phyloP scores from a whole-genome alignment of 768 basidiomycete genomes.

The Lactifluus volemus region DNA sequence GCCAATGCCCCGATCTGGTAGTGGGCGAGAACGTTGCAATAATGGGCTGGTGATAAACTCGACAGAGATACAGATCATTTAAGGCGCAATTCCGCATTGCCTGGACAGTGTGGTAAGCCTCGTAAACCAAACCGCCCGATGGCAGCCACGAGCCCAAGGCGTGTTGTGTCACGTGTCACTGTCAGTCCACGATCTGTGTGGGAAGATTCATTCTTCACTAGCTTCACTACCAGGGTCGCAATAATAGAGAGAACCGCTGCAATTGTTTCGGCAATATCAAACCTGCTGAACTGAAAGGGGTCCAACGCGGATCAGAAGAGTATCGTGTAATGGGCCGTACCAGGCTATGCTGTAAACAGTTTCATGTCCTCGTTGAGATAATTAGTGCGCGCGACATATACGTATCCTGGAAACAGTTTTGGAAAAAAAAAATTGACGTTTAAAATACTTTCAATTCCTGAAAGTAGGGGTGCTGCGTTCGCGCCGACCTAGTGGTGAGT shows the following conservation, averaged over 20 bases:
- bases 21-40: constrained; percentile 5
- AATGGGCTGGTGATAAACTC: constrained; percentile 8
- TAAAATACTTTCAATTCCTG: constrained; percentile 1
- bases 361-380: constrained; percentile 9
- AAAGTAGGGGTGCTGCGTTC: not conserved
- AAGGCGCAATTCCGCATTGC: constrained; percentile 7
- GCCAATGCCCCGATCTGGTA: constrained; percentile 14
- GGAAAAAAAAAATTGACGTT: not conserved
- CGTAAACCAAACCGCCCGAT: not conserved
- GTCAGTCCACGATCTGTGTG: not conserved
- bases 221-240: not conserved
- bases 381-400: not conserved
- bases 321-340: not conserved
- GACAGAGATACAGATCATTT: constrained; percentile 1
- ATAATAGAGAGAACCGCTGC: not conserved
- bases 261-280: not conserved
- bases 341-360: constrained; percentile 6
- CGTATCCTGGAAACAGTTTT: not conserved
- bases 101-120: constrained; percentile 3
- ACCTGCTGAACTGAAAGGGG: not conserved
- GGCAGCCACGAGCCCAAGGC: constrained; percentile 11
- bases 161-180: constrained; percentile 15
- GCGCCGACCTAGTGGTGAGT: not conserved
- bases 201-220: not conserved
- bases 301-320: not conserved